Conservation (phyloP, 2,329 filamentous ascomycete genomes). For the Trichothecium sympodiale region DNA sequence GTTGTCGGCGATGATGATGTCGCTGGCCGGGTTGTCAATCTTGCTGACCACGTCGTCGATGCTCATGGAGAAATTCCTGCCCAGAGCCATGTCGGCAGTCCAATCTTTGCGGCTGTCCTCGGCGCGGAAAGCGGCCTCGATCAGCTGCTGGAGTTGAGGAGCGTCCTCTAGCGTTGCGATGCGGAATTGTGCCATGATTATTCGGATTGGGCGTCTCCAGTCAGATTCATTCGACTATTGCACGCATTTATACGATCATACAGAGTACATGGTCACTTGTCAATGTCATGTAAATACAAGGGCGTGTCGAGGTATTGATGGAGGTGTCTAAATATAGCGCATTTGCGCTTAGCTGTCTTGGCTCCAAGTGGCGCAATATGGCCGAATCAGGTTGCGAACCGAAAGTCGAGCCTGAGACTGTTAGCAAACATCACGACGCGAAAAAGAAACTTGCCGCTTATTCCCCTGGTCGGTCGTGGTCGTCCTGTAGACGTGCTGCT, state of each 20-base stretch:
- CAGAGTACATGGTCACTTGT: too few relatives aligned
- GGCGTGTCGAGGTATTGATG: too few relatives aligned
- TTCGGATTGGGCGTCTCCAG: too few relatives aligned
- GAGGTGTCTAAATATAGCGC: too few relatives aligned
- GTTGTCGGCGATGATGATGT: slow-evolving; percentile 17
- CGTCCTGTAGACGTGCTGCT: slow-evolving; percentile 29
- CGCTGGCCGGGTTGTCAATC: slow-evolving; percentile 16
- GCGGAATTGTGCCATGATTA: slow-evolving; percentile 16
- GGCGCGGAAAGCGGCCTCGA: slow-evolving; percentile 28
- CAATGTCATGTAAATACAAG: too few relatives aligned
- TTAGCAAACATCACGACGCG: neutral
- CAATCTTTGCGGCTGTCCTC: slow-evolving; percentile 23
- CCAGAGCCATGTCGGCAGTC: slow-evolving; percentile 37
- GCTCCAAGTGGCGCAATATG: too few relatives aligned
- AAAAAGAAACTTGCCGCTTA: slow-evolving; percentile 3
- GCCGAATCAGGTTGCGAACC: slow-evolving; percentile 5
- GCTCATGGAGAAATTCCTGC: slow-evolving; percentile 57
- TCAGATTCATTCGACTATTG: too few relatives aligned
- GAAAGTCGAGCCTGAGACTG: slow-evolving; percentile 5
- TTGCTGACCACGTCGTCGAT: slow-evolving; percentile 54
- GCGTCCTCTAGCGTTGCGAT: slow-evolving; percentile 24
- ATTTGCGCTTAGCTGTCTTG: too few relatives aligned
- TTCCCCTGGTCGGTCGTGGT: slow-evolving; percentile 25
- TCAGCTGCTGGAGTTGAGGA: slow-evolving; percentile 20
- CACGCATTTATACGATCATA: too few relatives aligned